Percentiles rank a stretch among this genome's conserved stretches.
Conservation (phyloP, 495 filamentous ascomycete species). For the Podospora pseudocomata region DNA sequence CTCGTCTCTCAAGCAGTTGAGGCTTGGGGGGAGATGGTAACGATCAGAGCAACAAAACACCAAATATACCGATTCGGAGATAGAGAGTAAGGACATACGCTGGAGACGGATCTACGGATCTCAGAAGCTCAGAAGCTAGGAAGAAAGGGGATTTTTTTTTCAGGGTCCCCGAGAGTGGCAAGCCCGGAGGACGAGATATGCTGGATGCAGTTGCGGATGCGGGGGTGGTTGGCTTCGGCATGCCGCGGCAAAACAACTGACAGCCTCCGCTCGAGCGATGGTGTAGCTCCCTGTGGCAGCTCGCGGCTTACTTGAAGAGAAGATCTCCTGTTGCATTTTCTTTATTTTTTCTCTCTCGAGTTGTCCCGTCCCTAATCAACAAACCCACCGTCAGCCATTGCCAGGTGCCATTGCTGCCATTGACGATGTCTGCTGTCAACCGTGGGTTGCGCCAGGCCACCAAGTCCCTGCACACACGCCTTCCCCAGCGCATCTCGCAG, state of each 20-base stretch:
- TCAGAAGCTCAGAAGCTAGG: neutral
- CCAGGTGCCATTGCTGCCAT: conserved; percentile 16
- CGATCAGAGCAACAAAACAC: neutral
- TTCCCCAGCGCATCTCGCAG: conserved; percentile 21
- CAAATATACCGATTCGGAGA: too few relatives aligned
- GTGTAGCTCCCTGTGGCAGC: neutral
- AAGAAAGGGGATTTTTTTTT: neutral
- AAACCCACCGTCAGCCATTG: neutral
- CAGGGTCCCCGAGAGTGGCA: neutral
- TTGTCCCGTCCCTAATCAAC: neutral
- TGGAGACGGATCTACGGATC: neutral
- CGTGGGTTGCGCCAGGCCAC: conserved; percentile 33
- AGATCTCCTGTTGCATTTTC: neutral
- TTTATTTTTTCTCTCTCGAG: neutral
- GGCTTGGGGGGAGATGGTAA: neutral
- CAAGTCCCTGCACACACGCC: conserved; percentile 25
- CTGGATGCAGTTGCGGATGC: neutral
- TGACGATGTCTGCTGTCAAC: conserved; percentile 34
- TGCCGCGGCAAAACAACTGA: conserved; percentile 16
- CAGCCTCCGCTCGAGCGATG: conserved; percentile 14
- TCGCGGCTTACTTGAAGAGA: conserved; percentile 2
- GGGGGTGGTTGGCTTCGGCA: conserved; percentile 16
- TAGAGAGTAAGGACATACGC: too few relatives aligned
- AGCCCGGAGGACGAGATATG: neutral
- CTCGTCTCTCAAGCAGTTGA: neutral